Conservation (phyloP, 768 basidiomycete genomes). For the Boletus rufocinnamomeus region DNA sequence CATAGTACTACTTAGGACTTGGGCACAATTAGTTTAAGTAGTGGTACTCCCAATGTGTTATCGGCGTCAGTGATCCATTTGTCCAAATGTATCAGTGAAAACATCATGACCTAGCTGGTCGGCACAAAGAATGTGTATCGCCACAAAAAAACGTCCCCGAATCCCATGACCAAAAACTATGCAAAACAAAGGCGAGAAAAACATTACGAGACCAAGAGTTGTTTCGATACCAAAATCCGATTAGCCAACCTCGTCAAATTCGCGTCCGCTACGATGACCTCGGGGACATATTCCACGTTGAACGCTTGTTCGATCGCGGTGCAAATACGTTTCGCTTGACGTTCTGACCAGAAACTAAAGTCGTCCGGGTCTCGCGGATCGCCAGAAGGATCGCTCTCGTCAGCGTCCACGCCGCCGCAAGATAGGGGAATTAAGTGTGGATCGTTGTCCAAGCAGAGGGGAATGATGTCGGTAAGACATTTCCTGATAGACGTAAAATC, state of each 20-base stretch:
- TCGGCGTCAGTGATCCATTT: no score
- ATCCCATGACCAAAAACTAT: background rate
- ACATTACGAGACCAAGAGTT: conserved; percentile 43
- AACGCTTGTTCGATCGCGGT: conserved; percentile 78
- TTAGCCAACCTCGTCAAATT: conserved; percentile 85
- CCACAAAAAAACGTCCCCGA: background rate
- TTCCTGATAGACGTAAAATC: conserved; percentile 67
- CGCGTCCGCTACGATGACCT: conserved; percentile 92
- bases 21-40: no score
- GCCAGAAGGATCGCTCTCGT: conserved; percentile 16
- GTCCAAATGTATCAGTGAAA: no score
- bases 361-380: conserved; percentile 79
- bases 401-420: conserved; percentile 43
- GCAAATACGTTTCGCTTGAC: conserved; percentile 89
- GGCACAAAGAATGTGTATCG: background rate
- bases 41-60: no score
- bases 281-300: conserved; percentile 83
- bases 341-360: conserved; percentile 90
- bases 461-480: conserved; percentile 74
- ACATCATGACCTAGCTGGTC: no score
- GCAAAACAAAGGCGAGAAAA: conserved; percentile 1
- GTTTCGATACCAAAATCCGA: conserved; percentile 77
- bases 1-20: no score
- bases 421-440: conserved; percentile 76
- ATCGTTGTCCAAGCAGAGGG: conserved; percentile 85